Base-by-base conservation (phyloP, 108 stramenopile genomes). In the Pseudonitzschia multiseries region DNA sequence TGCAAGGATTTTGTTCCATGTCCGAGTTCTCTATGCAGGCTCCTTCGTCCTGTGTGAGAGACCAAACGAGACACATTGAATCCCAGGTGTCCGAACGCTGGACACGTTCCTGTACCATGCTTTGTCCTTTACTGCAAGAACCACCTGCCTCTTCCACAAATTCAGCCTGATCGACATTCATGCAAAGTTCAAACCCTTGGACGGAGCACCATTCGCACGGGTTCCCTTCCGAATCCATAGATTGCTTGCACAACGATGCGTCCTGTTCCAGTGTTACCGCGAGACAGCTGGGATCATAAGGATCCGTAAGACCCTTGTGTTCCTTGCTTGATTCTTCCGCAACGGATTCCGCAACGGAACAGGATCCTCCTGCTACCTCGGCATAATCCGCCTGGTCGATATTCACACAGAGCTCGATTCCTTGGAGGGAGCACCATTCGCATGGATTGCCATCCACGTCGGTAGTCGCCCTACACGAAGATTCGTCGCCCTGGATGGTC, bases 381-480 rank as follows among this genome's bases (percentile, higher is more conserved):
- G 73, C 75, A 22, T 74, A 18, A 27, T 70, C 59, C 5, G 76
- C 83, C 60, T 84, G 79, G 41, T 76, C 81, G 3, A 21, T 0
- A 15, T 69, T 56, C 57, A 65, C 27, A 52, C 79, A 79, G 29
- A 79, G 42, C 0, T 79, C 51, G 14, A 54, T 33, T 13, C 44
- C 43, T 17, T 54, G 27, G 28, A 79, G 29, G 20, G 54, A 48
- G 41, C 75, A 76, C 73, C 71, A 78, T 17, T 79, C 71, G 28
- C 78, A 76, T 24, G 78, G 36, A 6, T 79, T 50, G 24, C 78
- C 78, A 41, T 79, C 75, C 0, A 41, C 68, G 50, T 79, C 82
- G 13, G 50, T 51, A 2, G 78, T 72, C 9, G 48, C 31, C 28
- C 63, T 26, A 29, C 78, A 73, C 36, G 57, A 26, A 12, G 62